A percentile compares a stretch with the other conserved stretches of the same genome.
phyloP scores from a whole-genome alignment of 208 protist genomes.

The Leishmania aethiopica region DNA sequence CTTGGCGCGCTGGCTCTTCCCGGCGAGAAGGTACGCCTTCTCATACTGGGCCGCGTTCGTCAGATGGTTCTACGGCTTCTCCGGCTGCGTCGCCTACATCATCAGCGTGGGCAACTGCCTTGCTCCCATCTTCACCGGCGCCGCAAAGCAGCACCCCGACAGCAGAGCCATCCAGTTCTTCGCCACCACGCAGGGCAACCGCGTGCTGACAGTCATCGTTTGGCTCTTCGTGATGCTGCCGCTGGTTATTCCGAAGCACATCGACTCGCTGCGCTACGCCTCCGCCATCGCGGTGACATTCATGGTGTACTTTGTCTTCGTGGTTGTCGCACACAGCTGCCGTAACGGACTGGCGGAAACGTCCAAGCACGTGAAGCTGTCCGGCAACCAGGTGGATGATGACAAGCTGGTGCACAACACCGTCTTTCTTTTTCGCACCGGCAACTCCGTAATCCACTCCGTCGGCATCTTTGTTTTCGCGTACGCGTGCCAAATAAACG shows the following conservation, averaged over 20 bases:
- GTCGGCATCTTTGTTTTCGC: slow-evolving; percentile 65
- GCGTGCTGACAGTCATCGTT: slow-evolving; percentile 36
- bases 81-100: slow-evolving; percentile 37
- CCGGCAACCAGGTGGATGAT: slow-evolving; percentile 15
- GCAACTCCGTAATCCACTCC: slow-evolving; percentile 41
- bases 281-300: slow-evolving; percentile 51
- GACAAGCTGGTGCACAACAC: slow-evolving; percentile 23
- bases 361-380: slow-evolving; percentile 24
- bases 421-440: slow-evolving; percentile 49
- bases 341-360: slow-evolving; percentile 30
- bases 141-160: slow-evolving; percentile 15
- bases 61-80: slow-evolving; percentile 37
- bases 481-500: slow-evolving; percentile 65
- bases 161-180: slow-evolving; percentile 33
- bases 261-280: slow-evolving; percentile 70
- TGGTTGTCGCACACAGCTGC: slow-evolving; percentile 50
- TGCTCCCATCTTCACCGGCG: slow-evolving; percentile 31
- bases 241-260: slow-evolving; percentile 54
- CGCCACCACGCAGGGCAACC: slow-evolving; percentile 21
- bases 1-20: slow-evolving; percentile 39
- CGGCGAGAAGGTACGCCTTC: slow-evolving; percentile 25
- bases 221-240: slow-evolving; percentile 66
- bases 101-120: slow-evolving; percentile 43
- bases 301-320: slow-evolving; percentile 53
- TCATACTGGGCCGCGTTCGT: slow-evolving; percentile 47